phyloP scores from a whole-genome alignment of 176 grass and related monocot genomes.

The Cenchrus fungigraminus region DNA sequence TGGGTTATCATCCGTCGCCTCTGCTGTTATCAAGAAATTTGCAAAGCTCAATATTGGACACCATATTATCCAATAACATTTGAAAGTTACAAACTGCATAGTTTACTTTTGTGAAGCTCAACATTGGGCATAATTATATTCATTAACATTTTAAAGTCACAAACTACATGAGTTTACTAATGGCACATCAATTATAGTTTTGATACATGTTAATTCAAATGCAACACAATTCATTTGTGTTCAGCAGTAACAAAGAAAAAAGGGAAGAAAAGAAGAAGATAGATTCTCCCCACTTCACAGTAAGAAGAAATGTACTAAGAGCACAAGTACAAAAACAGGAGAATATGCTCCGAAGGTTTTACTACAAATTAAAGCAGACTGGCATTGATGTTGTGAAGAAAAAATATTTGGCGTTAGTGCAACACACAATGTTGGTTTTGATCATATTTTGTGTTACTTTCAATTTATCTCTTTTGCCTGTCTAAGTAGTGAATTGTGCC shows the following conservation, averaged over 20 bases:
- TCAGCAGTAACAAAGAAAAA: not conserved
- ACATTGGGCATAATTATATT: no score
- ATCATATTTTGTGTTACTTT: not conserved
- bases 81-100: not conserved
- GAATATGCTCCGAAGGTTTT: not conserved
- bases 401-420: not conserved
- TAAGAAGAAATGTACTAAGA: not conserved
- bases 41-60: conserved; percentile 2
- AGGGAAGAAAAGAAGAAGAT: not conserved
- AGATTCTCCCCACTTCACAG: not conserved
- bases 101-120: not conserved
- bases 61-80: conserved; percentile 24
- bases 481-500: not conserved
- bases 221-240: not conserved
- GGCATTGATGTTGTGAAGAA: not conserved
- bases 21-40: conserved; percentile 36
- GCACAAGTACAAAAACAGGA: not conserved
- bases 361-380: not conserved
- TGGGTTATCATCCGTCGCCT: conserved; percentile 48
- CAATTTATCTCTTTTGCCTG: not conserved
- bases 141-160: no score
- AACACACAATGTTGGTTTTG: not conserved
- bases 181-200: not conserved
- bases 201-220: not conserved
- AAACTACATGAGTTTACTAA: no score